phyloP scores from a whole-genome alignment of 202 grass and related monocot genomes.

The Hordeum pubiflorum region DNA sequence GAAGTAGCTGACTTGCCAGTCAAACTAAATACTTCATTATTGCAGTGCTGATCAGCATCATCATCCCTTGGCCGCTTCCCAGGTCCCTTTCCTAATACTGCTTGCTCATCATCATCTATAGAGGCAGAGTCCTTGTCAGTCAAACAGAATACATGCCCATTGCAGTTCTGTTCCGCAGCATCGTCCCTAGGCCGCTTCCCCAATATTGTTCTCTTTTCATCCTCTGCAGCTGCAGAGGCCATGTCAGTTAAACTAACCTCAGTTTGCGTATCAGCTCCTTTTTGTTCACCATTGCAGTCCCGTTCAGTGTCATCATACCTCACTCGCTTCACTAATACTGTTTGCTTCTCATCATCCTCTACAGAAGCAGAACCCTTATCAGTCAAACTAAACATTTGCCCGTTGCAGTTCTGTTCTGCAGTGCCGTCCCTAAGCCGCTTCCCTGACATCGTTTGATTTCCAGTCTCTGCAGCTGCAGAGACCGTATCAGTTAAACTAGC shows the following conservation, averaged over 20 bases:
- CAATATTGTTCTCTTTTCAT: constrained; percentile 36
- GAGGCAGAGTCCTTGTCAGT: constrained; percentile 10
- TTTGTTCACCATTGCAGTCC: neutral
- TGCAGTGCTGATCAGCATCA: neutral
- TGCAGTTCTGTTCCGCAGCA: neutral
- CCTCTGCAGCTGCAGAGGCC: constrained; percentile 8
- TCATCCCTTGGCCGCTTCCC: neutral
- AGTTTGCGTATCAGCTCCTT: constrained; percentile 21
- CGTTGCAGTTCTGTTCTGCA: neutral
- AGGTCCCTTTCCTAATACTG: constrained; percentile 39
- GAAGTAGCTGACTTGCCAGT: neutral
- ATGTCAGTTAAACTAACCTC: constrained; percentile 26
- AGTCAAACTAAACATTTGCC: constrained; percentile 19
- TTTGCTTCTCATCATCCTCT: constrained; percentile 30
- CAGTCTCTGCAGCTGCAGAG: neutral
- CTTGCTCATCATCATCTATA: constrained; percentile 31
- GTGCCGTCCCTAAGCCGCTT: neutral
- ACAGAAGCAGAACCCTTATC: constrained; percentile 9
- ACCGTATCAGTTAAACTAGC: neutral
- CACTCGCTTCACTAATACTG: constrained; percentile 32
- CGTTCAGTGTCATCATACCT: constrained; percentile 12
- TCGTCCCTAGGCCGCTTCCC: constrained; percentile 35
- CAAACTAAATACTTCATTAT: neutral
- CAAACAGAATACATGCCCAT: neutral
- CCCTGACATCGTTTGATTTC: neutral